Conservation (phyloP, 768 basidiomycete species). For the Gelatoporia subvermispora region DNA sequence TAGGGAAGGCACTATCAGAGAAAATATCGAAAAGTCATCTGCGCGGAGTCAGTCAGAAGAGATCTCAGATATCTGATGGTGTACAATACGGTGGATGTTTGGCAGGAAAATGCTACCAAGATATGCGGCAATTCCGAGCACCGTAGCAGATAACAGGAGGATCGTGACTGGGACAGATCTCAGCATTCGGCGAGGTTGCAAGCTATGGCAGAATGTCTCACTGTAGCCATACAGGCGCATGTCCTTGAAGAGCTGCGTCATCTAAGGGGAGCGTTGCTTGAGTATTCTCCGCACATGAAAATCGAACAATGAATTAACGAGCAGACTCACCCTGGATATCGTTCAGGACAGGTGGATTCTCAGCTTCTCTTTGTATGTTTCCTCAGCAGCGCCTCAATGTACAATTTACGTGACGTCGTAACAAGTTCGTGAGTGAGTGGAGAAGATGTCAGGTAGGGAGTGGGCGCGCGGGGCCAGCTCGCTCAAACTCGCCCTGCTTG, state of each 20-base stretch:
- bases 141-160: conserved; percentile 39
- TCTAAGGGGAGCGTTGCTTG: conserved; percentile 11
- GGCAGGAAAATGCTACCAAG: conserved; percentile 68
- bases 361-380: too few species aligned
- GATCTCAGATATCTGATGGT: conserved; percentile 2
- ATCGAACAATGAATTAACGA: too few species aligned
- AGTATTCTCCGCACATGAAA: too few species aligned
- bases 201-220: conserved; percentile 11
- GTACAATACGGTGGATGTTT: conserved; percentile 49
- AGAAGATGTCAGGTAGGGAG: too few species aligned
- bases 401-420: too few species aligned
- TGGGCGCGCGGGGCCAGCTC: too few species aligned
- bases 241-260: conserved; percentile 30
- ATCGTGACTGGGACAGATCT: conserved; percentile 26
- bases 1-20: conserved; percentile 57
- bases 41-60: conserved; percentile 1
- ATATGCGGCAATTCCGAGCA: conserved; percentile 66
- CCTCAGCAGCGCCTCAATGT: neutral
- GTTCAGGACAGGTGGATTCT: too few species aligned
- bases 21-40: conserved; percentile 72
- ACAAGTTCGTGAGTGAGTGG: too few species aligned
- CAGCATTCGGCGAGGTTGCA: neutral
- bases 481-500: too few species aligned
- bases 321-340: too few species aligned
- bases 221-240: conserved; percentile 27